Base-by-base conservation (phyloP, 306 rosid genomes). In the Vigna unguiculata region DNA sequence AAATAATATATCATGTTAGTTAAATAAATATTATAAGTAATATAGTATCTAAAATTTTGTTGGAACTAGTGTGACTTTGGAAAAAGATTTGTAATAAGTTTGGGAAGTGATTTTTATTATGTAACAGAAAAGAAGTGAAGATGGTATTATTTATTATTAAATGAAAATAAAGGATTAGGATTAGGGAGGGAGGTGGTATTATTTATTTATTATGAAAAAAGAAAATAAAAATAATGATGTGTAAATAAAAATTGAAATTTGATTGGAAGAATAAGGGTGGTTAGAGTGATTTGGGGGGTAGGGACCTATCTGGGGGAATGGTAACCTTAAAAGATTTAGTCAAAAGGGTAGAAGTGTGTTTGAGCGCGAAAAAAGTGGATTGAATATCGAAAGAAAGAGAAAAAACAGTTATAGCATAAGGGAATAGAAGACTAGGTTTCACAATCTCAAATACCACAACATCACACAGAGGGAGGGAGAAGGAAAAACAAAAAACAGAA, bases 301-400 rank as follows among this genome's bases (percentile, higher is more conserved):
- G 62, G 32, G 38, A 8, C 14, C 36, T 30, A 30, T 5, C 1
- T 30, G 77, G 28, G 32, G 32, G 4, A 46, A 75, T 68, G 10
- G n/a, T 20, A 78, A 78, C 89, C 88, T 85, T 79, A 75, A 60
- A 83, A 72, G 72, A 74, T 82, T 77, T 71, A 82, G 85, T 82
- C 85, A 82, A 72, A 38, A 20, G 38, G 9, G 14, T 78, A 81
- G 25, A 45, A 76, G 48, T 43, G 71, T 30, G 16, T 78, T 78
- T 84, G 69, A 74, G 86, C 89, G 88, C 87, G 80, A 91, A 85
- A 91, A 85, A 84, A 17, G 79, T 82, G 90, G 86, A 77, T 74
- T 84, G 82, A 58, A 66, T 81, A 77, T 67, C 77, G 81, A 38
- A 80, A 78, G n/a, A 40, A 12, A 16, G 22, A 16, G n/a, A 28